These are phyloP conservation scores for Ustilago xerochloae DNA, from an alignment of 1,284 basidiomycete species.

Conservation along the genomic window DNA sequence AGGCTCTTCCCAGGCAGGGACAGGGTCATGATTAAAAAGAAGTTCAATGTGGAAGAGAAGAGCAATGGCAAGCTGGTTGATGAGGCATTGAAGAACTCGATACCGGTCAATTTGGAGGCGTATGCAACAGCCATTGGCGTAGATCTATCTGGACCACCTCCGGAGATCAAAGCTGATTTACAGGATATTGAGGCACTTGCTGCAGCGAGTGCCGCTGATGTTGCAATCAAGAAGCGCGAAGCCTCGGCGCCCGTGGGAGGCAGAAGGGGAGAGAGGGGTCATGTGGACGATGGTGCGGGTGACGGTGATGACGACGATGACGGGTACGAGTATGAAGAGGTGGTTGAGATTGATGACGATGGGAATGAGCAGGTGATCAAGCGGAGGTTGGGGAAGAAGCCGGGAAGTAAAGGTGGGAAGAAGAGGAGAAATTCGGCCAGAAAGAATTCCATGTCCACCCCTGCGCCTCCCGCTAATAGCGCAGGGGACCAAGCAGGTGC, in stretches of 20 bases:
- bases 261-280: slow-evolving; percentile 33
- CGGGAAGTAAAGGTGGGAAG: slow-evolving; percentile 20
- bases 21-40: slow-evolving; percentile 86
- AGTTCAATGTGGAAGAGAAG: slow-evolving; percentile 88
- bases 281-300: slow-evolving; percentile 42
- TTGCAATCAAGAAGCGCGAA: slow-evolving; percentile 36
- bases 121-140: slow-evolving; percentile 64
- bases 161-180: slow-evolving; percentile 53
- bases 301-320: slow-evolving; percentile 40
- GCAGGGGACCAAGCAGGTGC: background rate
- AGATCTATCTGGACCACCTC: slow-evolving; percentile 64
- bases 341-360: slow-evolving; percentile 52
- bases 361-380: slow-evolving; percentile 47
- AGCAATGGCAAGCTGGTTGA: slow-evolving; percentile 72
- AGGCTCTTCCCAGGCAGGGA: slow-evolving; percentile 85
- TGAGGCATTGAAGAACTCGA: slow-evolving; percentile 56
- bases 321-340: slow-evolving; percentile 50
- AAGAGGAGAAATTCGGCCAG: slow-evolving; percentile 26
- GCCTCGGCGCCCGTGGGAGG: slow-evolving; percentile 14
- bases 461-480: slow-evolving; percentile 7
- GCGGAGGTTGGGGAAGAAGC: slow-evolving; percentile 38
- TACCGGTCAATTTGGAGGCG: slow-evolving; percentile 61
- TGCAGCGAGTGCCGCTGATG: background rate
- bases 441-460: slow-evolving; percentile 24
- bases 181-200: slow-evolving; percentile 29